These are phyloP conservation scores for Fusarium sp. DNA, from an alignment of 2,329 filamentous ascomycete species.

Conservation along the genomic window DNA sequence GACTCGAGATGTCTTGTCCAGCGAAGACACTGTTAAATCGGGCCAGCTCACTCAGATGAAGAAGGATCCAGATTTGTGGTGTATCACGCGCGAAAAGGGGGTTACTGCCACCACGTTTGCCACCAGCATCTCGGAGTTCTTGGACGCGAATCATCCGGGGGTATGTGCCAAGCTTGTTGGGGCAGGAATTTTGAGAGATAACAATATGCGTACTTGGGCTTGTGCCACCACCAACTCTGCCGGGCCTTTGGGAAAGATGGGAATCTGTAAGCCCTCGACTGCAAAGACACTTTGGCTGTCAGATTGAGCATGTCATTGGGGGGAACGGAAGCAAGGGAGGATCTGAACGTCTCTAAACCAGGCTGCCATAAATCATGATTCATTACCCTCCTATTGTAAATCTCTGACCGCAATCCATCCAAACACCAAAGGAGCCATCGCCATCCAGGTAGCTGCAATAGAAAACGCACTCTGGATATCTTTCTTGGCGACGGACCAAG, in stretches of 20 bases:
- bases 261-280: neutral
- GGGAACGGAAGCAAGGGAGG: neutral
- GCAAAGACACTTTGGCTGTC: neutral
- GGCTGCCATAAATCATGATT: neutral
- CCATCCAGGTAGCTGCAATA: neutral
- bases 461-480: neutral
- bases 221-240: slow-evolving; percentile 23
- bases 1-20: slow-evolving; percentile 1
- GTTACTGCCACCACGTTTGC: neutral
- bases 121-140: neutral
- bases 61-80: slow-evolving; percentile 7
- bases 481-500: neutral
- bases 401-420: neutral
- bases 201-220: slow-evolving; percentile 17
- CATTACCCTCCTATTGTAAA: neutral
- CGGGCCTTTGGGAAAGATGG: slow-evolving; percentile 14
- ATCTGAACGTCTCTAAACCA: neutral
- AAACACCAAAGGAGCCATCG: neutral
- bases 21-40: neutral
- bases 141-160: neutral
- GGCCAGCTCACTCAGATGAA: neutral
- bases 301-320: neutral
- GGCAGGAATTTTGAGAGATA: slow-evolving; percentile 29
- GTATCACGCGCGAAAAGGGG: neutral
- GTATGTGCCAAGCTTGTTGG: slow-evolving; percentile 17